Percentiles rank a stretch among this genome's conserved stretches.
Evolutionary conservation across 2,329 filamentous ascomycete species (phyloP).

Genomic region (Cladophialophora chaetospira): DNA sequence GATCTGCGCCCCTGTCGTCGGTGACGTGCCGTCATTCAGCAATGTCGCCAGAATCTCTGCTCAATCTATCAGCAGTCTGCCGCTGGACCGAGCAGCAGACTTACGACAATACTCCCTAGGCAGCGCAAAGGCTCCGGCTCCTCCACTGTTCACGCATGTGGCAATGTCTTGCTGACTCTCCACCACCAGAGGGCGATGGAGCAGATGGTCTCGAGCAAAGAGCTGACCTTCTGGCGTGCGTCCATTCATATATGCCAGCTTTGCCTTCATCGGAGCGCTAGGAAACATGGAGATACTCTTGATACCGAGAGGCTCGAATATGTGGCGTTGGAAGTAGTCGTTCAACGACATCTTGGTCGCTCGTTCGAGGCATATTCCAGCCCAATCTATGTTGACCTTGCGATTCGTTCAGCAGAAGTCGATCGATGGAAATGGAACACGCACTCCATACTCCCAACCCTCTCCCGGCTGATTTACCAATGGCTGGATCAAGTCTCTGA

Average conservation of each 20-base stretch:
- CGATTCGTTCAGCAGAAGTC: conserved; percentile 11
- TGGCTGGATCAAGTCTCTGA: conserved; percentile 54
- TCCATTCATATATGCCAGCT: conserved; percentile 60
- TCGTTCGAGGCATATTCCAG: conserved; percentile 52
- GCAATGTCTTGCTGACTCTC: conserved; percentile 48
- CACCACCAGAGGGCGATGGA: conserved; percentile 48
- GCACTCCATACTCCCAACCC: conserved; percentile 63
- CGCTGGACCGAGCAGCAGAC: conserved; percentile 24
- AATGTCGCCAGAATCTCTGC: conserved; percentile 60
- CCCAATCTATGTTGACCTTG: conserved; percentile 59
- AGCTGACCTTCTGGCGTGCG: conserved; percentile 50
- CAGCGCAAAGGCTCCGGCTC: conserved; percentile 62
- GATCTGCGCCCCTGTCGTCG: conserved; percentile 57
- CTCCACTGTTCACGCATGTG: conserved; percentile 58
- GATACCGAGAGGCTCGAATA: conserved; percentile 52
- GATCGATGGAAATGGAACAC: conserved; percentile 39
- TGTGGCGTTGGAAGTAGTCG: conserved; percentile 52
- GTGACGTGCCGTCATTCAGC: conserved; percentile 65
- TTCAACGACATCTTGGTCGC: conserved; percentile 48
- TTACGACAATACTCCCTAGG: conserved; percentile 63
- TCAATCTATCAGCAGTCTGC: conserved; percentile 2
- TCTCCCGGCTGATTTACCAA: conserved; percentile 66
- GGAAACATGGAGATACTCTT: conserved; percentile 60
- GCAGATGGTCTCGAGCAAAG: conserved; percentile 52
- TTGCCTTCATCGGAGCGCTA: conserved; percentile 53